phyloP scores from a whole-genome alignment of 2,329 filamentous ascomycete species.

The Venturia carpophila region DNA sequence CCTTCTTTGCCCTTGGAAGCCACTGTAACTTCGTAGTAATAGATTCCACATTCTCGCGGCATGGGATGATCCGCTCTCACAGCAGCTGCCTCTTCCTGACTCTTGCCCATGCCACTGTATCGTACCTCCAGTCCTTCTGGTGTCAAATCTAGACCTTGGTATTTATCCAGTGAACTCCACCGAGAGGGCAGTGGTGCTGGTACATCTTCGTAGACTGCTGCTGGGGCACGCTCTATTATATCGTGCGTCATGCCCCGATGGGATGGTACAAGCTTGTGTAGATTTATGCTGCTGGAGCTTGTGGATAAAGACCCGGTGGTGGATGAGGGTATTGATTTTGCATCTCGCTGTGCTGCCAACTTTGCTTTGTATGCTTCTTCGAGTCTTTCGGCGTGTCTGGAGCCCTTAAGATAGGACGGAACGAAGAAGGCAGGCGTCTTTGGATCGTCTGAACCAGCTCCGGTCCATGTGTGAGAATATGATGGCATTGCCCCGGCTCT shows the following conservation, averaged over 20 bases:
- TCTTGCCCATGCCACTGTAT: constrained; percentile 49
- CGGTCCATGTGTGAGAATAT: not conserved
- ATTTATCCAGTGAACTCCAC: constrained; percentile 78
- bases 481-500: not conserved
- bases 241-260: constrained; percentile 78
- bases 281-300: constrained; percentile 49
- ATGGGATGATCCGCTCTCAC: constrained; percentile 80
- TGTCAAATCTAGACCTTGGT: constrained; percentile 60
- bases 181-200: constrained; percentile 63
- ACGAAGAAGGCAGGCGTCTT: constrained; percentile 44
- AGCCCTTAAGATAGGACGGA: constrained; percentile 74
- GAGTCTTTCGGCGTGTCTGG: constrained; percentile 69
- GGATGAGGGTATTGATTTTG: constrained; percentile 22
- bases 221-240: constrained; percentile 66
- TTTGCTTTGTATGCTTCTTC: constrained; percentile 61
- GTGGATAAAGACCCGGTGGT: constrained; percentile 44
- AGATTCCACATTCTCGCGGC: constrained; percentile 83
- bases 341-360: constrained; percentile 39
- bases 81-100: constrained; percentile 57
- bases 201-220: constrained; percentile 52
- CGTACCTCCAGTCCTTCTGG: constrained; percentile 65
- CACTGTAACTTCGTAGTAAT: constrained; percentile 78
- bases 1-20: constrained; percentile 60
- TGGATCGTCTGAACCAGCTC: not conserved
- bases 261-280: constrained; percentile 51